Conservation (phyloP, 2,329 filamentous ascomycete species). For the Fusarium incarnatum region DNA sequence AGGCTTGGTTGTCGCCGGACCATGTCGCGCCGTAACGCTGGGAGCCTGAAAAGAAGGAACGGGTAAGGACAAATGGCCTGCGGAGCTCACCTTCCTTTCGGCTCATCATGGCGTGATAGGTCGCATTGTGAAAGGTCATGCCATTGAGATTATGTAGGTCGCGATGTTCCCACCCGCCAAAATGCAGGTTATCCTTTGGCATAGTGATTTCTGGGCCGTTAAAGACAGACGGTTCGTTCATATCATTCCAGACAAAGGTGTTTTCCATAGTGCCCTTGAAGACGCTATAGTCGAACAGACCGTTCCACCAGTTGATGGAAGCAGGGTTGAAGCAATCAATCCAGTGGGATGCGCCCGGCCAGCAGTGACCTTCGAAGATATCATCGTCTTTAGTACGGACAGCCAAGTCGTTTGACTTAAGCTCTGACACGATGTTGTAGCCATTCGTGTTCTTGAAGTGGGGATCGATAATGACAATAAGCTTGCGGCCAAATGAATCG, state of each 20-base stretch:
- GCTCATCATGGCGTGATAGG: conserved; percentile 83
- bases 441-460: conserved; percentile 93
- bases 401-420: conserved; percentile 85
- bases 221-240: conserved; percentile 99
- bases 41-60: conserved; percentile 90
- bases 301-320: conserved; percentile 89
- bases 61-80: conserved; percentile 91
- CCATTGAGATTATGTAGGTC: conserved; percentile 97
- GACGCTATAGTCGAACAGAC: conserved; percentile 84
- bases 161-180: conserved; percentile 93
- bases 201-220: conserved; percentile 98
- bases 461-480: conserved; percentile 96
- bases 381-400: conserved; percentile 91
- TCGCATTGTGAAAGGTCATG: conserved; percentile 96
- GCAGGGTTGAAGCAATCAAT: conserved; percentile 96
- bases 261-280: conserved; percentile 91
- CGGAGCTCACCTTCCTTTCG: conserved; percentile 87
- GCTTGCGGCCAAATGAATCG: conserved; percentile 85
- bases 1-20: conserved; percentile 97
- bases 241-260: conserved; percentile 98
- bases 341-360: conserved; percentile 98
- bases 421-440: conserved; percentile 81
- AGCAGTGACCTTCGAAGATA: conserved; percentile 97
- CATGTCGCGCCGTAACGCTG: conserved; percentile 96
- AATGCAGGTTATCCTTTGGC: conserved; percentile 97